These are phyloP conservation scores for Coprinopsis marcescibilis DNA, from an alignment of 768 basidiomycete genomes.

Conservation along the genomic window DNA sequence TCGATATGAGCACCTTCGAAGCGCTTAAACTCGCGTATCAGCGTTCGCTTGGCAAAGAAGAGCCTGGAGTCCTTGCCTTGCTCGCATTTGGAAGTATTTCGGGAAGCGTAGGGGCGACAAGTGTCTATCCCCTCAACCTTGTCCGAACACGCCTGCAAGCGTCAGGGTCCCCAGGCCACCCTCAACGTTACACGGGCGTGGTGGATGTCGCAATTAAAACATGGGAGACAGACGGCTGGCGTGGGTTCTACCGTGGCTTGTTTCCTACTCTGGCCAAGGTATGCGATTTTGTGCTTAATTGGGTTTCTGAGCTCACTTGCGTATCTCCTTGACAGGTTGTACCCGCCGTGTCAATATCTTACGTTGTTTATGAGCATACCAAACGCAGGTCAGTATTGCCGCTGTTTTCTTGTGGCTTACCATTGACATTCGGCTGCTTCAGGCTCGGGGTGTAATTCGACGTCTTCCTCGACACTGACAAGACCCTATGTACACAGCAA, in stretches of 20 bases:
- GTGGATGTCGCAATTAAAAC: constrained; percentile 80
- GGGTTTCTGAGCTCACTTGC: constrained; percentile 8
- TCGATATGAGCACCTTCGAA: constrained; percentile 97
- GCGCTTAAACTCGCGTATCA: constrained; percentile 89
- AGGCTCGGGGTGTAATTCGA: constrained; percentile 57
- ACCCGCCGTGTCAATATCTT: constrained; percentile 94
- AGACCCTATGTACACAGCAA: background rate
- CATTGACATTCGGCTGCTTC: constrained; percentile 11
- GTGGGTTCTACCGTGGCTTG: constrained; percentile 90
- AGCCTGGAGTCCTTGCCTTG: constrained; percentile 82
- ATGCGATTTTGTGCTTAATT: constrained; percentile 8
- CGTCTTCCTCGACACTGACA: background rate
- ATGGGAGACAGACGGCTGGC: constrained; percentile 81
- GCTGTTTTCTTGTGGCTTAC: background rate
- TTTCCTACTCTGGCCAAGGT: constrained; percentile 93
- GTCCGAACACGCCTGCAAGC: constrained; percentile 94
- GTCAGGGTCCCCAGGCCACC: constrained; percentile 93
- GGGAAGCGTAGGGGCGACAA: constrained; percentile 89
- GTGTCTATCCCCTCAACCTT: constrained; percentile 88
- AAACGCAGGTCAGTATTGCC: constrained; percentile 58
- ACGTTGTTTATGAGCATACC: constrained; percentile 87
- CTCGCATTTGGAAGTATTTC: constrained; percentile 91
- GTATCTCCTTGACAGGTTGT: constrained; percentile 67
- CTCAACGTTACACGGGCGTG: constrained; percentile 84
- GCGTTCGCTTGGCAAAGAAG: constrained; percentile 79